Evolutionary conservation across 208 protist species (phyloP).

Genomic region (Trypanosoma scelopori): DNA sequence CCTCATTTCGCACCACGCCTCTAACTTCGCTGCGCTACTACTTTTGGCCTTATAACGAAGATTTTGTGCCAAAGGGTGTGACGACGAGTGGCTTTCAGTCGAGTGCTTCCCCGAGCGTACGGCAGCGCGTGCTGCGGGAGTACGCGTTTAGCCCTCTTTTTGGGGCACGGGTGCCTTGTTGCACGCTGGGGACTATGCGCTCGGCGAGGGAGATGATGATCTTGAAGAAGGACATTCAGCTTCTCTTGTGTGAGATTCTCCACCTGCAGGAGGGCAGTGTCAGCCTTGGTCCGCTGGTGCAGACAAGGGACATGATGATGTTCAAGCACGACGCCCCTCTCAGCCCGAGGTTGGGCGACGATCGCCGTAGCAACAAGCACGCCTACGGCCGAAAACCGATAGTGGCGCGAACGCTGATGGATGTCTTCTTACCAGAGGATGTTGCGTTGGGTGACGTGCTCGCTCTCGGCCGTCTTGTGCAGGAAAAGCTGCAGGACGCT

Average conservation of each 20-base stretch:
- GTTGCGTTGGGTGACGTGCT: constrained; percentile 24
- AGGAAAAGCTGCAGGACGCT: constrained; percentile 31
- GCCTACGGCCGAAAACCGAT: constrained; percentile 56
- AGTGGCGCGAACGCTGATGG: constrained; percentile 49
- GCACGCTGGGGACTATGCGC: constrained; percentile 49
- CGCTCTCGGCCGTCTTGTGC: constrained; percentile 29
- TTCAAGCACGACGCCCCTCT: constrained; percentile 45
- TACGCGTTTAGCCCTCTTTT: constrained; percentile 83
- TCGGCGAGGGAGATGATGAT: constrained; percentile 27
- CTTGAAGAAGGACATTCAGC: constrained; percentile 29
- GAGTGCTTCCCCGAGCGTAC: constrained; percentile 60
- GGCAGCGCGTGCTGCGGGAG: constrained; percentile 57
- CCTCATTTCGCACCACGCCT: neutral
- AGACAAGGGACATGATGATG: constrained; percentile 74
- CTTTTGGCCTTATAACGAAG: constrained; percentile 73
- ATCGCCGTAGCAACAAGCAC: constrained; percentile 24
- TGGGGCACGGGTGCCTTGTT: constrained; percentile 53
- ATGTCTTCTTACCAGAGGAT: constrained; percentile 56
- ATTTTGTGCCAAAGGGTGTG: constrained; percentile 73
- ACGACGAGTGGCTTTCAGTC: constrained; percentile 68
- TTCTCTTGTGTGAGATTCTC: constrained; percentile 42
- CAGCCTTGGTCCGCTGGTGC: constrained; percentile 41
- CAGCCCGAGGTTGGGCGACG: constrained; percentile 56
- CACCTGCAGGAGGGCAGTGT: constrained; percentile 28
- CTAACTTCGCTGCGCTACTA: constrained; percentile 41